These are phyloP conservation scores for Fusarium sp. DNA, from an alignment of 2,329 filamentous ascomycete species.

Conservation along the genomic window DNA sequence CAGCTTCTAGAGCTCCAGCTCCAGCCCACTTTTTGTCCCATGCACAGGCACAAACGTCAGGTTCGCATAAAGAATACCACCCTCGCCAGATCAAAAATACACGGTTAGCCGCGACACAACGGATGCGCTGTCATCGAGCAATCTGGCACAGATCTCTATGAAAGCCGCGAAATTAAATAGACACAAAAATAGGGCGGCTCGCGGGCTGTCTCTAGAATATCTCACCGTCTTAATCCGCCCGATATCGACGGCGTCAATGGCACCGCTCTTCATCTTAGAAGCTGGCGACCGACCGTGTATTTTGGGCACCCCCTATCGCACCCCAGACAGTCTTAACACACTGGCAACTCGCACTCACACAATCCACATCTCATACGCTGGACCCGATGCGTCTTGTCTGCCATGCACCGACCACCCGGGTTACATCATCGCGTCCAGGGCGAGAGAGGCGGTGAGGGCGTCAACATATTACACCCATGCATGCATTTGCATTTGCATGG, in stretches of 20 bases:
- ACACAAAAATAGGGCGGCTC: not conserved
- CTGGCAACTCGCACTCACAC: conserved; percentile 19
- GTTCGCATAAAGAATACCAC: conserved; percentile 46
- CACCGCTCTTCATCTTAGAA: not conserved
- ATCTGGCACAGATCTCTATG: not conserved
- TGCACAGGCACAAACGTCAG: conserved; percentile 46
- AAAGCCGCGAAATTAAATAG: not conserved
- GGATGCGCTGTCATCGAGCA: conserved; percentile 6
- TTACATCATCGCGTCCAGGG: conserved; percentile 46
- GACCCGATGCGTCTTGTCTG: conserved; percentile 32
- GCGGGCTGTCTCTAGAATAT: conserved; percentile 15
- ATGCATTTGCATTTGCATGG: too few relatives aligned
- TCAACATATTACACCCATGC: conserved; percentile 36
- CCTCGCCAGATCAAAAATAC: conserved; percentile 19
- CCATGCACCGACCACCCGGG: conserved; percentile 43
- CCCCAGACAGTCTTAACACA: conserved; percentile 26
- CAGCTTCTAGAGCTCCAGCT: conserved; percentile 36
- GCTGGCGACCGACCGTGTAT: conserved; percentile 32
- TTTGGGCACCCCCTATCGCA: conserved; percentile 21
- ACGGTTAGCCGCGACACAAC: conserved; percentile 7
- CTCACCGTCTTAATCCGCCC: conserved; percentile 31
- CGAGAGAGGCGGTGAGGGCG: conserved; percentile 48
- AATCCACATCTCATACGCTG: conserved; percentile 42
- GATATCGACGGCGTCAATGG: not conserved
- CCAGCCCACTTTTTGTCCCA: conserved; percentile 17